phyloP scores from a whole-genome alignment of 208 protist genomes.

The Leishmania tarentolae region DNA sequence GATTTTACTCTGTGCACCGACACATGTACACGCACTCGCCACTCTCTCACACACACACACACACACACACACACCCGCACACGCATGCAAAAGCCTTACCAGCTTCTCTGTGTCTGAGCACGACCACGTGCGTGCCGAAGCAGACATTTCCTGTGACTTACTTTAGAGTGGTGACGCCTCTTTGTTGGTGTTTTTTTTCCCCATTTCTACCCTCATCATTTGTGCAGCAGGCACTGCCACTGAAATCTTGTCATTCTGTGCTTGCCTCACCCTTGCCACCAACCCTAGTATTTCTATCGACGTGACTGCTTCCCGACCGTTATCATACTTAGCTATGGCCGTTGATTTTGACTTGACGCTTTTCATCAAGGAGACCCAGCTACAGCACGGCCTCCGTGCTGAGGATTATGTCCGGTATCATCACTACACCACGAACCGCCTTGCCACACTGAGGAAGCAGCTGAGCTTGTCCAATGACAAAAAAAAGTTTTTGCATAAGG shows the following conservation, averaged over 20 bases:
- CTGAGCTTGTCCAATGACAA: slow-evolving; percentile 74
- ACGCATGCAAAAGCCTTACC: background rate
- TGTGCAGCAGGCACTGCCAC: background rate
- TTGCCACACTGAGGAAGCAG: slow-evolving; percentile 75
- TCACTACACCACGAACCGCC: slow-evolving; percentile 77
- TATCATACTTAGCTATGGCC: slow-evolving; percentile 13
- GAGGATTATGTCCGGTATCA: slow-evolving; percentile 87
- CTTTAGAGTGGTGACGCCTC: background rate
- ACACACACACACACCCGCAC: background rate
- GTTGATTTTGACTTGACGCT: slow-evolving; percentile 76
- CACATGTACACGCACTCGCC: too few relatives aligned
- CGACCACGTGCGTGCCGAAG: background rate
- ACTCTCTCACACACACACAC: background rate
- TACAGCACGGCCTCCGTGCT: slow-evolving; percentile 84
- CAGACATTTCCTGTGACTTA: background rate
- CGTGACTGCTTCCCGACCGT: background rate
- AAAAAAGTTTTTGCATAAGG: slow-evolving; percentile 81
- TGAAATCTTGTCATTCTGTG: background rate
- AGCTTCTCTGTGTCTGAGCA: background rate
- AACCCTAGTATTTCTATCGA: background rate
- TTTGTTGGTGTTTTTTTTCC: background rate
- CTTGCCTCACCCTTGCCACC: background rate
- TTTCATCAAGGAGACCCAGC: slow-evolving; percentile 85
- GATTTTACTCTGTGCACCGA: too few relatives aligned
- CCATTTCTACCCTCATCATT: background rate